Evolutionary conservation across 495 filamentous ascomycete species (phyloP).

Genomic region (Hamigera avellanea): DNA sequence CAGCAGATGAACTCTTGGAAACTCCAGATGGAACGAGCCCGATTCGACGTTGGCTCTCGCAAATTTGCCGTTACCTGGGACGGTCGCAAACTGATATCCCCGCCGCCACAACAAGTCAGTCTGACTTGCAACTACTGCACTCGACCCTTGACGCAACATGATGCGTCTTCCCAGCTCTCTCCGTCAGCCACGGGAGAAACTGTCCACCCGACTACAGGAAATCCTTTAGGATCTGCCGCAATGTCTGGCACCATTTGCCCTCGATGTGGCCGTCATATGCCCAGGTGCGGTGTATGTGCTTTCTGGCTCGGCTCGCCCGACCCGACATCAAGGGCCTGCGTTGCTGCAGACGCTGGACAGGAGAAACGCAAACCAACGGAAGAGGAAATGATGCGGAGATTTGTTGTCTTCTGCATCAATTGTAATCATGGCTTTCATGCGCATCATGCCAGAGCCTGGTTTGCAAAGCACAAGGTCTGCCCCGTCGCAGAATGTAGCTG

Average conservation of each 20-base stretch:
- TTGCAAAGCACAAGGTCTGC: conserved; percentile 65
- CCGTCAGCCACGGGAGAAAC: conserved; percentile 20
- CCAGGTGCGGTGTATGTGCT: conserved; percentile 80
- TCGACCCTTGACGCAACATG: conserved; percentile 32
- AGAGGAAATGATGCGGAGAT: conserved; percentile 32
- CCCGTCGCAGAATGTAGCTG: conserved; percentile 85
- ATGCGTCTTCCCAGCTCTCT: conserved; percentile 26
- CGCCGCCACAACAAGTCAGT: conserved; percentile 63
- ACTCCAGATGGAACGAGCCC: conserved; percentile 49
- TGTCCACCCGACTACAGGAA: conserved; percentile 25
- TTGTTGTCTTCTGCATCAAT: conserved; percentile 71
- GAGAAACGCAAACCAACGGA: conserved; percentile 15
- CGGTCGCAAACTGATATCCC: conserved; percentile 50
- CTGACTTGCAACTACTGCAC: conserved; percentile 81
- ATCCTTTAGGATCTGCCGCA: conserved; percentile 22
- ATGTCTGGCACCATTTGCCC: conserved; percentile 58
- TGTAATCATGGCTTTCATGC: conserved; percentile 89
- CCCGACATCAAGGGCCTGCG: conserved; percentile 45
- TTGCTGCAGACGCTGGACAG: conserved; percentile 36
- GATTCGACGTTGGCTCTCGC: conserved; percentile 44
- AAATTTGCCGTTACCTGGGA: conserved; percentile 52
- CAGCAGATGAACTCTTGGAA: conserved; percentile 67
- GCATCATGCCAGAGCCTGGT: conserved; percentile 84
- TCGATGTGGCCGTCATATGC: conserved; percentile 76
- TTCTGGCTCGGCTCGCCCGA: conserved; percentile 74